Percentiles rank a stretch among this genome's conserved stretches.
Conservation (phyloP, 495 filamentous ascomycete species). For the Podospora appendiculata region DNA sequence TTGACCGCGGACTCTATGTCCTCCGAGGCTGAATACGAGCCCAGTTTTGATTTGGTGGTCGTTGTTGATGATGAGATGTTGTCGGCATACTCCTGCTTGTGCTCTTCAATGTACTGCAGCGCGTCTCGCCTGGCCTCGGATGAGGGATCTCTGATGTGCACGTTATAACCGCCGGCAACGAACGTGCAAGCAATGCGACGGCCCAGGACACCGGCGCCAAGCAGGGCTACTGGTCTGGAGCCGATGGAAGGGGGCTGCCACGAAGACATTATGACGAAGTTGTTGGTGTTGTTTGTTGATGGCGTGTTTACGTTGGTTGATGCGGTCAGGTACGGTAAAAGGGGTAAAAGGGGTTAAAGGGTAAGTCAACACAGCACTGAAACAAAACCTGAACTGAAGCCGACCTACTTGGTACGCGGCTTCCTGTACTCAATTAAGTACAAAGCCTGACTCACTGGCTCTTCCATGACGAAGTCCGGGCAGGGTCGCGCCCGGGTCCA, state of each 20-base stretch:
- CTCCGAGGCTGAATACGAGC: constrained; percentile 24
- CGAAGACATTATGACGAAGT: neutral
- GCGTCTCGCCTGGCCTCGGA: neutral
- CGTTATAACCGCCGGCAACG: constrained; percentile 21
- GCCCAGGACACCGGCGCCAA: constrained; percentile 14
- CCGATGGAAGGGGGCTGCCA: constrained; percentile 5
- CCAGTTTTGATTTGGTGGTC: constrained; percentile 16
- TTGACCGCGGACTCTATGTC: constrained; percentile 30
- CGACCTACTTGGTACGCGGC: too few species aligned
- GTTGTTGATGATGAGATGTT: constrained; percentile 4
- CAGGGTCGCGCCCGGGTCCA: too few species aligned
- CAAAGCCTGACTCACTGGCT: too few species aligned
- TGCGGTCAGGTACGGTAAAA: neutral
- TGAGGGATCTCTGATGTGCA: constrained; percentile 19
- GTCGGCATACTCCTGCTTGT: constrained; percentile 5
- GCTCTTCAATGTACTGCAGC: constrained; percentile 11
- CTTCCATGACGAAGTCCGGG: too few species aligned
- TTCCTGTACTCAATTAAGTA: too few species aligned
- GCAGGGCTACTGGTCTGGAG: constrained; percentile 6
- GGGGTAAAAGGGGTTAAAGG: too few species aligned
- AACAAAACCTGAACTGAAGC: too few species aligned
- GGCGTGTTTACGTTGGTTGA: neutral
- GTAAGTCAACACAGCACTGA: too few species aligned
- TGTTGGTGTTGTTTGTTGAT: neutral
- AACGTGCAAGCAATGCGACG: constrained; percentile 11